Base-by-base conservation (phyloP, 2,329 filamentous ascomycete genomes). In the Epichloe scottii region DNA sequence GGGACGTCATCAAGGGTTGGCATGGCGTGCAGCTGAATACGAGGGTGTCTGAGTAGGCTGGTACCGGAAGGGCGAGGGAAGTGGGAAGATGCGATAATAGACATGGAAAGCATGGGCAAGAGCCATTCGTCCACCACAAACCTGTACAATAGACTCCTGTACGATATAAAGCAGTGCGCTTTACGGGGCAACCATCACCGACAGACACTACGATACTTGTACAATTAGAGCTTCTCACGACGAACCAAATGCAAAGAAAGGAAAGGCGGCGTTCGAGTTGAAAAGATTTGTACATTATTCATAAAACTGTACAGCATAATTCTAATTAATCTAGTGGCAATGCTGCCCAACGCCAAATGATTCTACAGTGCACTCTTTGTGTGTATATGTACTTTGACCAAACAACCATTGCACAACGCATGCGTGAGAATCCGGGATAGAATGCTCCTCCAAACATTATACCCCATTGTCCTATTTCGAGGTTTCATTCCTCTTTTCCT, bases 1-100 rank as follows among this genome's bases (percentile, higher is more conserved):
- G 79, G 4, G 85, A 90, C 49, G 74, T 88, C 66, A 81, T 93
- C 60, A 87, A 87, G 72, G 71, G 72, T 39, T 93, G 88, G 87
- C 87, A 94, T 67, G 87, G 88, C 8, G 76, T 93, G 53, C 87
- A 91, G 71, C 72, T 94, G 60, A 82, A 81, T 66, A 93, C 87
- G 23, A 82, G 76, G 62, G 77, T 67, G 19, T 63, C 67, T 3
- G 46, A 59, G 12, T 57, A 5, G 12, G 19, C 11, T 14, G n/a
- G 23, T n/a, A 26, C 3, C 8, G 3, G 5, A 43, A 1, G 41
- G 17, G 39, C 15, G 21, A 17, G 17, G 8, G 17, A 10, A 19
- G n/a, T 38, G 12, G 14, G 37, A 15, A 38, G 5, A 8, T 5
- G 12, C 37, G 1, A 38, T 14, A 2, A 17, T 17, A 4, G 15